A percentile compares a stretch with the other conserved stretches of the same genome.
Evolutionary conservation across 2,329 filamentous ascomycete genomes (phyloP).

Genomic region (Sarocladium strictum): DNA sequence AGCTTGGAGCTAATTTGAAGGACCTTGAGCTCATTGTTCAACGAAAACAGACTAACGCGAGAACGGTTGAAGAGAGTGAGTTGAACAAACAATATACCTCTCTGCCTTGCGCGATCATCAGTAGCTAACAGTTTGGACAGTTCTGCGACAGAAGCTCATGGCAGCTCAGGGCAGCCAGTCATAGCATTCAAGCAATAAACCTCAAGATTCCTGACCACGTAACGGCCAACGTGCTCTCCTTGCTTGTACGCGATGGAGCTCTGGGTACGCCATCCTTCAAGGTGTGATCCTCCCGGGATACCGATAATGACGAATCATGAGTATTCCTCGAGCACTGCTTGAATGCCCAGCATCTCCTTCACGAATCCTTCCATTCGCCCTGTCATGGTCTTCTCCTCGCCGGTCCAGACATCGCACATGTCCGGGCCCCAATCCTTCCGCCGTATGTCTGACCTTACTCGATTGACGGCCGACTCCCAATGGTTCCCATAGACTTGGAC

Average conservation of each 20-base stretch:
- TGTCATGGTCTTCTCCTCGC: slow-evolving; percentile 18
- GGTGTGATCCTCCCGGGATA: background rate
- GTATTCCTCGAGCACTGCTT: slow-evolving; percentile 11
- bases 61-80: slow-evolving; percentile 81
- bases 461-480: slow-evolving; percentile 31
- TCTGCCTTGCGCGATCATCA: background rate
- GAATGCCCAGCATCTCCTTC: slow-evolving; percentile 23
- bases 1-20: slow-evolving; percentile 46
- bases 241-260: too few species aligned
- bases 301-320: background rate
- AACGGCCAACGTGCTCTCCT: too few species aligned
- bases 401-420: slow-evolving; percentile 26
- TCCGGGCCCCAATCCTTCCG: slow-evolving; percentile 25
- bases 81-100: background rate
- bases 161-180: slow-evolving; percentile 19
- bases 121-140: slow-evolving; percentile 18
- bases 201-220: background rate
- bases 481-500: slow-evolving; percentile 27
- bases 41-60: slow-evolving; percentile 75
- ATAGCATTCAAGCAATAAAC: slow-evolving; percentile 10
- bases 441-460: slow-evolving; percentile 16
- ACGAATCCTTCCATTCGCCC: slow-evolving; percentile 24
- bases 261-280: too few species aligned
- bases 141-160: slow-evolving; percentile 39
- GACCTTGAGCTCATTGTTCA: slow-evolving; percentile 53